Evolutionary conservation across 768 basidiomycete species (phyloP).

Genomic region (Boletellus sp.): DNA sequence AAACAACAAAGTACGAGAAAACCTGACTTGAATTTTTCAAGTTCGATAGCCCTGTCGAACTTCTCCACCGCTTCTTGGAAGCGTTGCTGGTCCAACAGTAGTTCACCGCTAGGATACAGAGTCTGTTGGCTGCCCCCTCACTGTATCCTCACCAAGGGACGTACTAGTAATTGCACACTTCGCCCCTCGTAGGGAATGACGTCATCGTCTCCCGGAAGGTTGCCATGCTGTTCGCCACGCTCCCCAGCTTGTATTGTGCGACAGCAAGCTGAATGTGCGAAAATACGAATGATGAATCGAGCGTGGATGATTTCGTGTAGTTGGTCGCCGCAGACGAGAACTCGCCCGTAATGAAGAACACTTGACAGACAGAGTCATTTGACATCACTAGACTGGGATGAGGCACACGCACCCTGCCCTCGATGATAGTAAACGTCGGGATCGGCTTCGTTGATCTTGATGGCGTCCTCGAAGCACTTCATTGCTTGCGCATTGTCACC

Average conservation of each 20-base stretch:
- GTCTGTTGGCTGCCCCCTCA: background rate
- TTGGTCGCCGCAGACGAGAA: constrained; percentile 83
- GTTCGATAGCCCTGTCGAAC: constrained; percentile 87
- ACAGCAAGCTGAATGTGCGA: constrained; percentile 97
- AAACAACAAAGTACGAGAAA: background rate
- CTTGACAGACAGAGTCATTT: constrained; percentile 35
- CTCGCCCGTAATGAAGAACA: constrained; percentile 93
- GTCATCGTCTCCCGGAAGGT: constrained; percentile 84
- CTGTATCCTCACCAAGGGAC: constrained; percentile 22
- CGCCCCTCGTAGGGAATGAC: constrained; percentile 81
- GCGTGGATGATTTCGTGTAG: constrained; percentile 83
- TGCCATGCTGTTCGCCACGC: constrained; percentile 79
- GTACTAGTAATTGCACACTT: constrained; percentile 94
- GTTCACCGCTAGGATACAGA: constrained; percentile 66
- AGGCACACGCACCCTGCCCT: constrained; percentile 67
- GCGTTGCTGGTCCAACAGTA: constrained; percentile 86
- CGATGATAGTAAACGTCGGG: constrained; percentile 98
- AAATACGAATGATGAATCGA: constrained; percentile 91
- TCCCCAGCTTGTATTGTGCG: constrained; percentile 89
- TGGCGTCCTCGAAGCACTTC: constrained; percentile 87
- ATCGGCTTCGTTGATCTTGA: constrained; percentile 75
- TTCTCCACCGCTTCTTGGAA: constrained; percentile 87
- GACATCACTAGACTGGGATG: background rate
- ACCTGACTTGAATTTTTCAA: constrained; percentile 72
- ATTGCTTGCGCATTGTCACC: constrained; percentile 78